These are phyloP conservation scores for Bonia amplexicaulis DNA, from an alignment of 176 grass and related monocot genomes.

Conservation along the genomic window DNA sequence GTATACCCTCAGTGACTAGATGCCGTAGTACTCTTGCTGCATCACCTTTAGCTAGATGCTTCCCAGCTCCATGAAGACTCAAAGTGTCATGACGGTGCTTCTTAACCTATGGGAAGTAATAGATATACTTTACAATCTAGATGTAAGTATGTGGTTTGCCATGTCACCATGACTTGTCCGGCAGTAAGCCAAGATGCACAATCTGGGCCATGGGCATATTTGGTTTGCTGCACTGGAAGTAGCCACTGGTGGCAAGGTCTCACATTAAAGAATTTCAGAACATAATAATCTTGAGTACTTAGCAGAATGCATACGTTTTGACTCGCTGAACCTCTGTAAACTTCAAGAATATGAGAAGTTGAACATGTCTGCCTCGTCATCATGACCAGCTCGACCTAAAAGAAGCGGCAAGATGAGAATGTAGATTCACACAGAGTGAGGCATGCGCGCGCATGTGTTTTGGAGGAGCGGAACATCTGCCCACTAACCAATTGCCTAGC, in stretches of 20 bases:
- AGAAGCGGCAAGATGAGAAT: conserved; percentile 23
- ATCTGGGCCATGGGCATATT: background rate
- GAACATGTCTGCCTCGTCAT: conserved; percentile 37
- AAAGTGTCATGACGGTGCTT: conserved; percentile 67
- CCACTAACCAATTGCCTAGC: conserved; percentile 71
- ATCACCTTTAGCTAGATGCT: conserved; percentile 63
- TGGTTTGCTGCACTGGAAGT: background rate
- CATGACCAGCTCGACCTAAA: conserved; percentile 71
- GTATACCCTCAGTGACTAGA: conserved; percentile 80
- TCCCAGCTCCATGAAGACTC: conserved; percentile 86
- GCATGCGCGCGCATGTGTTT: background rate
- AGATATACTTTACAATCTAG: background rate
- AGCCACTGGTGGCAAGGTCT: background rate
- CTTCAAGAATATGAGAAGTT: conserved; percentile 82
- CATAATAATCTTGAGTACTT: background rate
- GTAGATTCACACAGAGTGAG: background rate
- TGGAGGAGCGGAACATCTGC: background rate
- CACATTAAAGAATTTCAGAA: background rate
- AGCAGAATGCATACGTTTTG: conserved; percentile 67
- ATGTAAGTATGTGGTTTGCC: background rate
- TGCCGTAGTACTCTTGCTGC: conserved; percentile 64
- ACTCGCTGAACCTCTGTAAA: conserved; percentile 73
- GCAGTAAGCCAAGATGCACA: background rate
- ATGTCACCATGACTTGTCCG: background rate
- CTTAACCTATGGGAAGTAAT: conserved; percentile 55